Evolutionary conservation across 75 land plant species (phyloP).

Genomic region (Sequoiadendron giganteum): DNA sequence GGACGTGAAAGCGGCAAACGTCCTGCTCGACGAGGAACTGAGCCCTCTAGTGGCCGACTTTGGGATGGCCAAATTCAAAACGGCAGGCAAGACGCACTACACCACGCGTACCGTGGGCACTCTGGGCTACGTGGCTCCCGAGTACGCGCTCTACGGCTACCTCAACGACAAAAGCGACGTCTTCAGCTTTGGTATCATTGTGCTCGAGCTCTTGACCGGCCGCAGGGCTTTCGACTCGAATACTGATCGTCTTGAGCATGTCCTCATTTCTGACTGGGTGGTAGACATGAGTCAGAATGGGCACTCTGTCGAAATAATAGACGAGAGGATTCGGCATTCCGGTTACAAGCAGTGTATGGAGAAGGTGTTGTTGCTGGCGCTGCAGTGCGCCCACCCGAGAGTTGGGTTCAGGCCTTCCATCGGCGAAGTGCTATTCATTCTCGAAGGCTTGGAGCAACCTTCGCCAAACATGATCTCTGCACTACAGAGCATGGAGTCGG

Average conservation of each 20-base stretch:
- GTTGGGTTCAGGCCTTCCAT: slow-evolving; percentile 28
- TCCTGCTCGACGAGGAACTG: slow-evolving; percentile 33
- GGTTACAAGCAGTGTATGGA: slow-evolving; percentile 17
- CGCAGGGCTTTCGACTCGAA: slow-evolving; percentile 41
- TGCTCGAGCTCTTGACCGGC: slow-evolving; percentile 45
- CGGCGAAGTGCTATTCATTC: neutral
- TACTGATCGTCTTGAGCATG: neutral
- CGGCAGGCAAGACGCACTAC: slow-evolving; percentile 20
- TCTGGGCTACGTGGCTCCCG: slow-evolving; percentile 45
- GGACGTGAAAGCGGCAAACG: slow-evolving; percentile 47
- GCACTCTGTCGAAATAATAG: slow-evolving; percentile 17
- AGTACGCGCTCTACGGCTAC: slow-evolving; percentile 48
- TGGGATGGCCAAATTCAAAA: slow-evolving; percentile 41
- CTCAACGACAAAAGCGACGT: slow-evolving; percentile 43
- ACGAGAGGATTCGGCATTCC: slow-evolving; percentile 13
- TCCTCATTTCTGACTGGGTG: slow-evolving; percentile 35
- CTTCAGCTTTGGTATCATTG: slow-evolving; percentile 44
- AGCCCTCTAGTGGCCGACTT: slow-evolving; percentile 40
- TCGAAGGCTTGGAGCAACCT: neutral
- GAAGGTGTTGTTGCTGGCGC: slow-evolving; percentile 28
- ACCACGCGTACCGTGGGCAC: slow-evolving; percentile 48
- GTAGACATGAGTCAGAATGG: slow-evolving; percentile 26
- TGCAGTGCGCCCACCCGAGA: slow-evolving; percentile 35
- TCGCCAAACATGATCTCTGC: neutral
- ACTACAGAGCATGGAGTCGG: slow-evolving; percentile 23